Conservation (phyloP, 352 stramenopile genomes). For the Labyrinthula sp. region DNA sequence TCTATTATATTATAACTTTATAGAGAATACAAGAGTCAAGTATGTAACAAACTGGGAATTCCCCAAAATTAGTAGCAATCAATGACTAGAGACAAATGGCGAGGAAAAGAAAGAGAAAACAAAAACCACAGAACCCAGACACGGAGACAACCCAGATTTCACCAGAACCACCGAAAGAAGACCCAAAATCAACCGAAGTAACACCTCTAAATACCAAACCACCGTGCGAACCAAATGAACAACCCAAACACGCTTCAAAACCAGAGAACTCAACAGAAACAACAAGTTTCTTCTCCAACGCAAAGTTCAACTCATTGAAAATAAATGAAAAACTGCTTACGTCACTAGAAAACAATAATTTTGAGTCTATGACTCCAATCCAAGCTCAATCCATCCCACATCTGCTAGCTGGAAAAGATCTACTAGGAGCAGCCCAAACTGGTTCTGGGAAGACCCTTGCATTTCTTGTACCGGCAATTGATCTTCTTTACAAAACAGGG, state of each 20-base stretch:
- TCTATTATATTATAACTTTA: no score
- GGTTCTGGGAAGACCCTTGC: conserved; percentile 24
- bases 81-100: no score
- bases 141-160: neutral
- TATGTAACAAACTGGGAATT: no score
- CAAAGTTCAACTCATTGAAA: conserved; percentile 63
- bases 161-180: conserved; percentile 9
- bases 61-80: no score
- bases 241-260: neutral
- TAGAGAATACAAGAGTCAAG: no score
- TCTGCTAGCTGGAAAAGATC: conserved; percentile 6
- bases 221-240: neutral
- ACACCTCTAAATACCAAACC: conserved; percentile 34
- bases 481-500: conserved; percentile 1
- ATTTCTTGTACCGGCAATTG: conserved; percentile 18
- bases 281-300: conserved; percentile 56
- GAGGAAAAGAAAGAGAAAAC: no score
- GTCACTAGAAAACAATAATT: conserved; percentile 62
- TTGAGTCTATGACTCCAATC: conserved; percentile 58
- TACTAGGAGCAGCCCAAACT: conserved; percentile 21
- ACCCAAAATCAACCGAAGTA: conserved; percentile 31
- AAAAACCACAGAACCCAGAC: no score
- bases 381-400: conserved; percentile 6
- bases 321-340: conserved; percentile 66
- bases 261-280: conserved; percentile 29